These are phyloP conservation scores for Copromyces sp. DNA, from an alignment of 495 filamentous ascomycete genomes.

Conservation along the genomic window DNA sequence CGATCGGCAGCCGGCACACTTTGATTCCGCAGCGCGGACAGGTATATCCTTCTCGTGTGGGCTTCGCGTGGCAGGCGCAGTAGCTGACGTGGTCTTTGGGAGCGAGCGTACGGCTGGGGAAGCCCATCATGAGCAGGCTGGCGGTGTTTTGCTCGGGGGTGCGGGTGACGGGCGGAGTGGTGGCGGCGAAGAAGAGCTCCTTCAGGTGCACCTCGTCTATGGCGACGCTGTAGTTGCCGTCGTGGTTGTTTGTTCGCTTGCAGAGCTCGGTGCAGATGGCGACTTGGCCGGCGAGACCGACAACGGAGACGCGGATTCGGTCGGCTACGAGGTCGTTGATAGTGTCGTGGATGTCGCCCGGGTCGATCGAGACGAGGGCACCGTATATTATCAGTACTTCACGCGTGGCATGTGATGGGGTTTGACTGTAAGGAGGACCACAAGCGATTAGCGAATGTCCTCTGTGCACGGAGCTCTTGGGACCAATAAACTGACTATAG, in stretches of 20 bases:
- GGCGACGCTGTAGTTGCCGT: constrained; percentile 67
- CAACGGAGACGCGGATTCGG: constrained; percentile 73
- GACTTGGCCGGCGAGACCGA: constrained; percentile 84
- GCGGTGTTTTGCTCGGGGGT: constrained; percentile 56
- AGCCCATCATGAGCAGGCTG: constrained; percentile 93
- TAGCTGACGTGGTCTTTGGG: constrained; percentile 51
- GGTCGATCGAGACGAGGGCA: constrained; percentile 79
- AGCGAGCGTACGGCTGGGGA: constrained; percentile 84
- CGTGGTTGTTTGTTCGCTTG: constrained; percentile 71
- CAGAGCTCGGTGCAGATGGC: constrained; percentile 89
- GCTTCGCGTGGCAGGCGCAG: constrained; percentile 84
- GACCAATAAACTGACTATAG: constrained; percentile 53
- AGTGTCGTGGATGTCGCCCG: constrained; percentile 89
- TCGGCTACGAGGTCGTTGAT: constrained; percentile 66
- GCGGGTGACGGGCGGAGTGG: constrained; percentile 76
- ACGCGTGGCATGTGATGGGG: constrained; percentile 83
- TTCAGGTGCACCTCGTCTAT: constrained; percentile 82
- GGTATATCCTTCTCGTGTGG: constrained; percentile 77
- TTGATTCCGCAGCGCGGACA: constrained; percentile 84
- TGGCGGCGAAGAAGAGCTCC: constrained; percentile 78
- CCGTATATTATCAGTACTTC: constrained; percentile 90
- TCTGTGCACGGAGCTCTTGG: neutral
- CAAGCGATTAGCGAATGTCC: neutral
- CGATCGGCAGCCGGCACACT: constrained; percentile 83
- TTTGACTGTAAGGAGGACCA: constrained; percentile 45